phyloP scores from a whole-genome alignment of 2,329 filamentous ascomycete genomes.

The Westerdykella ornata region DNA sequence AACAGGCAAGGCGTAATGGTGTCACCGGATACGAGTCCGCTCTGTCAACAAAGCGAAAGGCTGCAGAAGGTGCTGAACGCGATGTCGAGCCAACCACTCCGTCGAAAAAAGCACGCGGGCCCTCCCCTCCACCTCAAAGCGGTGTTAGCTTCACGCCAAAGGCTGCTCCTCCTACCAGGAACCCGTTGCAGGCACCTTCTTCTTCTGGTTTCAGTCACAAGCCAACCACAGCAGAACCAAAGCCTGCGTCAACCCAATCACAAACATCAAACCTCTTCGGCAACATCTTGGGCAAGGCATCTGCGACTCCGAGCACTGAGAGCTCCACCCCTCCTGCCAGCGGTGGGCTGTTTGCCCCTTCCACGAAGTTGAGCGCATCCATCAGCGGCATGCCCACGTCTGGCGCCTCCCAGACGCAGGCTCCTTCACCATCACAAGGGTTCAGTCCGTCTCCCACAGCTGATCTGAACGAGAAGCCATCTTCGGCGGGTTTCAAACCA shows the following conservation, averaged over 20 bases:
- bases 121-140: not conserved
- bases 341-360: not conserved
- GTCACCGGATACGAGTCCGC: conserved; percentile 28
- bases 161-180: not conserved
- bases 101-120: conserved; percentile 21
- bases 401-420: not conserved
- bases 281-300: conserved; percentile 6
- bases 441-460: not conserved
- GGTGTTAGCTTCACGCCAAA: not conserved
- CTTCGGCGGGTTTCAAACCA: not conserved
- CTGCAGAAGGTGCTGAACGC: conserved; percentile 9
- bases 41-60: conserved; percentile 31
- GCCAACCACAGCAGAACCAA: conserved; percentile 4
- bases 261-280: conserved; percentile 8
- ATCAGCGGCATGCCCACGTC: too few relatives aligned
- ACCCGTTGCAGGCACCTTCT: not conserved
- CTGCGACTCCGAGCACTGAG: not conserved
- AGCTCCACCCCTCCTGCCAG: not conserved
- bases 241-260: not conserved
- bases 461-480: not conserved
- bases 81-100: conserved; percentile 8
- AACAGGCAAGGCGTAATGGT: conserved; percentile 23
- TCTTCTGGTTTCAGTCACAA: conserved; percentile 1
- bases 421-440: not conserved
- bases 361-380: not conserved